Conservation (phyloP, 1,139 yeast genomes). For the Suhomyces choctaworum region DNA sequence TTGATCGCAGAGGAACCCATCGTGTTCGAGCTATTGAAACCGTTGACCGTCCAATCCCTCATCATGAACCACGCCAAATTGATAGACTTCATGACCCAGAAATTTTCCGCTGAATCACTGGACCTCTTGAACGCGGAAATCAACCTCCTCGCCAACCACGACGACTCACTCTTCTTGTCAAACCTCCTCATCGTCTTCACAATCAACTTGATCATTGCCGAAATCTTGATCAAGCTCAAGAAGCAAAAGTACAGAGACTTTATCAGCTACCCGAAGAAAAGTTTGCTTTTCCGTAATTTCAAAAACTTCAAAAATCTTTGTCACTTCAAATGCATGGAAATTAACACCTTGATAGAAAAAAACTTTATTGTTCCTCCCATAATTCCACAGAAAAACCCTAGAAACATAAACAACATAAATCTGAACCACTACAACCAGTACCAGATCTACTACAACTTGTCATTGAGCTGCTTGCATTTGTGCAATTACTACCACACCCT, state of each 20-base stretch:
- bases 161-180: constrained; percentile 36
- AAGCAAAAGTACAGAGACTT: constrained; percentile 26
- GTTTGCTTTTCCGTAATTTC: constrained; percentile 20
- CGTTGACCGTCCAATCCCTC: constrained; percentile 34
- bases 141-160: constrained; percentile 28
- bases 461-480: constrained; percentile 34
- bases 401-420: constrained; percentile 15
- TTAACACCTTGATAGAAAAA: constrained; percentile 30
- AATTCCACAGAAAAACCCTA: constrained; percentile 16
- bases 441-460: constrained; percentile 37
- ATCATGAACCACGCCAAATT: constrained; percentile 26
- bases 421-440: constrained; percentile 23
- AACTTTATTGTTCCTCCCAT: constrained; percentile 30
- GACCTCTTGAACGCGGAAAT: constrained; percentile 14
- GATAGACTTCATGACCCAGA: constrained; percentile 26
- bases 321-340: constrained; percentile 33
- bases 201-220: constrained; percentile 31
- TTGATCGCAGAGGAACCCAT: constrained; percentile 19
- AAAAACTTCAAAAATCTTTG: constrained; percentile 30
- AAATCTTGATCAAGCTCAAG: constrained; percentile 34
- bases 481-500: constrained; percentile 39
- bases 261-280: constrained; percentile 21
- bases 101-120: constrained; percentile 19
- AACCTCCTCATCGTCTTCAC: constrained; percentile 32
- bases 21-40: constrained; percentile 19